Base-by-base conservation (phyloP, 441 rosid species). In the Rhodomyrtus psidioides region DNA sequence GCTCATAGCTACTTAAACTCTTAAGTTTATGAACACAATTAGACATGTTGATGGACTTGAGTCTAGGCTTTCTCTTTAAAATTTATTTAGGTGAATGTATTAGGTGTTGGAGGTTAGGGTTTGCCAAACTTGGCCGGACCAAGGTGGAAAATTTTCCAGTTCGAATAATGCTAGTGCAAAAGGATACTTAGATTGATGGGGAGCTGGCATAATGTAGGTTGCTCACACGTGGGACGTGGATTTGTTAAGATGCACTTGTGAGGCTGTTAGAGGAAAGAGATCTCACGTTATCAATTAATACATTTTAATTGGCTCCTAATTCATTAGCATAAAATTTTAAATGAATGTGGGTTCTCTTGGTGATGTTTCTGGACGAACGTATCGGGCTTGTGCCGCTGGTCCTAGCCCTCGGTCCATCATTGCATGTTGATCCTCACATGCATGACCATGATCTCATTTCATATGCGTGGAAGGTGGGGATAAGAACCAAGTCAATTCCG, bases 11-110 rank as follows among this genome's bases (percentile, higher is more conserved):
- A 1, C 2, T 65, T 65, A 30, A 65, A 30, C 10, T 30, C 30
- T 60, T 65, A 2, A 62, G 75, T 30, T 9, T 16, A 8, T 30
- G 26, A 1, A 10, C 34, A 1, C 2, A 30, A 65, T 19, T 8
- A 1, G 4, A 30, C 3, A 0, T 65, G 6, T 19, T 17, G 13
- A 65, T 65, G 0, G 4, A 21, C 10, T 9, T 4, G 0, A 65
- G 2, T 0, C 17, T 16, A 7, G 2, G 8, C 12, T 17, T 24
- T 28, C 1, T 16, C 5, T 28, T 28, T 0, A 4, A 60, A 1
- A 60, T 30, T 0, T 28, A 4, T 62, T 4, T 0, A 0, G 7
- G 21, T 15, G 70, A 59, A 59, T 9, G 21, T 60, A 59, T 17
- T n/a, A n/a, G n/a, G n/a, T n/a, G n/a, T n/a, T n/a, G n/a, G n/a